Evolutionary conservation across 495 filamentous ascomycete species (phyloP).

Genomic region (Annulohypoxylon nitens): DNA sequence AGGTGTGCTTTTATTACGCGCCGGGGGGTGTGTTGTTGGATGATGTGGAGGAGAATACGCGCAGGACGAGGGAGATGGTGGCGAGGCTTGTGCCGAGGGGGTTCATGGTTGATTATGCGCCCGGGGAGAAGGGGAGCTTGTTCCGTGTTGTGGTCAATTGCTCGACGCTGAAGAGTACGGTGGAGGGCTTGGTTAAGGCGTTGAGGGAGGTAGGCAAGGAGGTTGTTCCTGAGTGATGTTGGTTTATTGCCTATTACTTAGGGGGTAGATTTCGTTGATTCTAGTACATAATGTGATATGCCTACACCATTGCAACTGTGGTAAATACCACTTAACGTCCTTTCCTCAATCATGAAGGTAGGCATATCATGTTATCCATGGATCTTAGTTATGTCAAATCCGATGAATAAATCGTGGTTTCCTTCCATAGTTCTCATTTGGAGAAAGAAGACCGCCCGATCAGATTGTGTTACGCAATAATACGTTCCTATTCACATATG

Average conservation of each 20-base stretch:
- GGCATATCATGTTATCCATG: too few species aligned
- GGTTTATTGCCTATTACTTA: neutral
- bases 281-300: neutral
- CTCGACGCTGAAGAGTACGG: slow-evolving; percentile 76
- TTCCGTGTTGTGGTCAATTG: slow-evolving; percentile 91
- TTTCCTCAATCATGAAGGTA: too few species aligned
- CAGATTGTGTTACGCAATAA: neutral
- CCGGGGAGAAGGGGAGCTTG: slow-evolving; percentile 81
- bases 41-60: slow-evolving; percentile 72
- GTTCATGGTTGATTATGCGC: slow-evolving; percentile 96
- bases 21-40: slow-evolving; percentile 66
- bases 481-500: too few species aligned
- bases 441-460: neutral
- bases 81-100: slow-evolving; percentile 75
- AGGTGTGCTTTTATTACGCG: slow-evolving; percentile 94
- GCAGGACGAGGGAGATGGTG: slow-evolving; percentile 76
- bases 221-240: slow-evolving; percentile 42
- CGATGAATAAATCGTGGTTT: neutral
- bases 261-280: neutral
- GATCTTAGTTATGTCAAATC: too few species aligned
- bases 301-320: too few species aligned
- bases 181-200: slow-evolving; percentile 80
- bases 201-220: slow-evolving; percentile 74
- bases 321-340: too few species aligned
- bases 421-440: neutral